Evolutionary conservation across 2,329 filamentous ascomycete genomes (phyloP), one percentile per base, ranked within the genome.

Genomic region (Balansia obtecta): DNA sequence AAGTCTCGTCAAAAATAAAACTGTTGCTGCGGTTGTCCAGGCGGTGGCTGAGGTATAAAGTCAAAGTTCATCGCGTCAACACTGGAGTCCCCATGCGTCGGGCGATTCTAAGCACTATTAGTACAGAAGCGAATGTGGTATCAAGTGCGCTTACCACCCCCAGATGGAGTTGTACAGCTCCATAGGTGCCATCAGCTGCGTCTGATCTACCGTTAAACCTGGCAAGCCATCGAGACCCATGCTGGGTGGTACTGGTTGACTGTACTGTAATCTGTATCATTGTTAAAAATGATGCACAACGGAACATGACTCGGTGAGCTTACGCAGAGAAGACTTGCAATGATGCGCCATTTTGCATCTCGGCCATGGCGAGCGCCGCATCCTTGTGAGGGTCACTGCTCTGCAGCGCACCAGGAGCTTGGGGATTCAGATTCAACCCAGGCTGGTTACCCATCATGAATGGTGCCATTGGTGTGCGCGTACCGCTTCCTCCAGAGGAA

Each of bases 131-230:
- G 27, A 27, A 27, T 27, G 27, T 27, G 27, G 27, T 4, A 27
- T 27, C 1, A 40, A 4, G 32, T 22, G 13, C 18, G 69, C 76
- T 62, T 65, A 82, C 79, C 80, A 73, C 79, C 82, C 82, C 67
- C 82, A 83, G 44, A 84, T 84, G 4, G 79, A 82, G 58, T 83
- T 79, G 60, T 82, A 84, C 1, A 84, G 65, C 53, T 84, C 80
- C 78, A 84, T 80, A 1, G 80, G 80, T 38, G 80, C 80, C 71
- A 83, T 79, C 56, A 79, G 76, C 34, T 77, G 68, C 3, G 74
- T 69, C 15, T 77, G 76, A 53, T 82, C 80, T 11, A 77, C 66
- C 43, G 69, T 79, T 71, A 79, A 65, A 37, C 68, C 63, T 46
- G 67, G 63, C 46, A 80, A 64, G 44, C 72, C 73, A 7, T 74